Conservation (phyloP, 1,284 basidiomycete species). For the Pyrrhoderma noxium region DNA sequence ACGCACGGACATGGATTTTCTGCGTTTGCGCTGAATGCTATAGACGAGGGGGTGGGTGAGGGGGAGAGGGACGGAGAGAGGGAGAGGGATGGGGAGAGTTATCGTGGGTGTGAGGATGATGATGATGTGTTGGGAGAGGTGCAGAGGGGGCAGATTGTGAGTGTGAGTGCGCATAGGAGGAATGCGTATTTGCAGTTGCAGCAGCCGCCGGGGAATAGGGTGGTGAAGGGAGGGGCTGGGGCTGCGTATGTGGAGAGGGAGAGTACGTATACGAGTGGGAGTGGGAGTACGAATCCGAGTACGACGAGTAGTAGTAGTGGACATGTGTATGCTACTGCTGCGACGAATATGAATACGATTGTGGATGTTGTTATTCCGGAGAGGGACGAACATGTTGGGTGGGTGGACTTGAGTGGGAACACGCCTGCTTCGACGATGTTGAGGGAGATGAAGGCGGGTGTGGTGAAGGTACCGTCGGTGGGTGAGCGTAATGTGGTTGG, state of each 20-base stretch:
- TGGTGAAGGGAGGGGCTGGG: no score
- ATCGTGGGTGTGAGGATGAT: no score
- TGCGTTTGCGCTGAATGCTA: background rate
- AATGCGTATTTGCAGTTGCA: background rate
- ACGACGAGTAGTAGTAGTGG: background rate
- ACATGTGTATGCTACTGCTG: background rate
- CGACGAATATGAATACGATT: background rate
- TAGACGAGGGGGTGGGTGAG: background rate
- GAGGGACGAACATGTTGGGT: background rate
- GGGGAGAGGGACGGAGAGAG: background rate
- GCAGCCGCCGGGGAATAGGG: background rate
- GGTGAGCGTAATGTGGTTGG: no score
- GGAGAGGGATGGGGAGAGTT: background rate
- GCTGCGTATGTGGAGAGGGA: background rate
- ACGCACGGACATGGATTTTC: background rate
- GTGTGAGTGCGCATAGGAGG: no score
- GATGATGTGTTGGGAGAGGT: no score
- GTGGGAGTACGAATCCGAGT: conserved; percentile 1
- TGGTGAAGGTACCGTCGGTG: no score
- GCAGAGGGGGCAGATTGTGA: background rate
- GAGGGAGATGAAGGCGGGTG: no score
- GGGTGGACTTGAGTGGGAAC: conserved; percentile 1
- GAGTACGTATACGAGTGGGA: background rate
- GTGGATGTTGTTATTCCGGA: conserved; percentile 1
- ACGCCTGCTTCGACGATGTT: no score